These are phyloP conservation scores for Fraxinus latifolia DNA, from an alignment of 305 asterid species.

Conservation along the genomic window DNA sequence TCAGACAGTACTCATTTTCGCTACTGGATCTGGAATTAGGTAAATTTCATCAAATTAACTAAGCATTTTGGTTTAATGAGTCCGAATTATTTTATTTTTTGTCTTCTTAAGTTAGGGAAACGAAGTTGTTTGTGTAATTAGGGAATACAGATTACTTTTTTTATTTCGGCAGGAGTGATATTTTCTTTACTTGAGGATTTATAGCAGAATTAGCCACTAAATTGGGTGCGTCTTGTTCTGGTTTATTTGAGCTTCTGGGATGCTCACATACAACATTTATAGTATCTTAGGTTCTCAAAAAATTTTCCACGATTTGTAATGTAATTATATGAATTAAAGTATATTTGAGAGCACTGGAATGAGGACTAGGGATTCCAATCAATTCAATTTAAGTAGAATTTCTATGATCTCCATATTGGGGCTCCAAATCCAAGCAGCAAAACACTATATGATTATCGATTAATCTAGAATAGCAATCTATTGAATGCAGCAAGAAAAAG, in stretches of 20 bases:
- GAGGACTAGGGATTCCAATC: not conserved
- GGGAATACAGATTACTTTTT: not conserved
- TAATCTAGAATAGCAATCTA: not conserved
- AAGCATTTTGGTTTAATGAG: not conserved
- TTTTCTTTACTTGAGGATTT: not conserved
- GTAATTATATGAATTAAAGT: not conserved
- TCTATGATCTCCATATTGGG: not conserved
- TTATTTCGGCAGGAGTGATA: not conserved
- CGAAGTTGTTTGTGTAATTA: not conserved
- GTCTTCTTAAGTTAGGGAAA: not conserved
- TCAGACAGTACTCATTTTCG: conserved; percentile 71
- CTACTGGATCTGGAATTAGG: conserved; percentile 95
- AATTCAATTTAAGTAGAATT: not conserved
- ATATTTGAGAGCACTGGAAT: not conserved
- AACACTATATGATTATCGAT: not conserved
- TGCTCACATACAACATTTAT: not conserved
- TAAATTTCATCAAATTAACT: conserved; percentile 17
- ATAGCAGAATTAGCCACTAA: not conserved
- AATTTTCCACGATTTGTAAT: not conserved
- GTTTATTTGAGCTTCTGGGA: not conserved
- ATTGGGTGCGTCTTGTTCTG: not conserved
- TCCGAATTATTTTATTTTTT: not conserved
- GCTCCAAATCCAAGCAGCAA: not conserved
- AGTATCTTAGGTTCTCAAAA: not conserved
- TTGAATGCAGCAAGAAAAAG: not conserved